Evolutionary conservation across 306 rosid genomes (phyloP), one percentile per base, ranked within the genome.

Genomic region (Cicer pinnatifidum): DNA sequence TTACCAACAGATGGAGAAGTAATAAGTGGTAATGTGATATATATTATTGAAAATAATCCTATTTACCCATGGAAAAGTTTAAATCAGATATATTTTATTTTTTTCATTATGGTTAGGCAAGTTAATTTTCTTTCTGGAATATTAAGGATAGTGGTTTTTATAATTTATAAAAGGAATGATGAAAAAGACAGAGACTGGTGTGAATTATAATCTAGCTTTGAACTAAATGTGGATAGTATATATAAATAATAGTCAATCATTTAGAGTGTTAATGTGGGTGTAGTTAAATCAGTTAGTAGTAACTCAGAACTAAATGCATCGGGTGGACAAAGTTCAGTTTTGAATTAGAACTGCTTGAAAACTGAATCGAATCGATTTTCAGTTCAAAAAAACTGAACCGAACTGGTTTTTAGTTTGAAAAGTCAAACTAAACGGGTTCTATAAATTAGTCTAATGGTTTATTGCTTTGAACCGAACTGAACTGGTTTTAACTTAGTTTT

Each of bases 1-100:
- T 84, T 94, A 79, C 98, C 98, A 20, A 71, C 92, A 37, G 95
- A 88, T 67, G 98, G 98, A 59, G 91, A 87, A 89, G 95, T 91
- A 75, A 89, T 91, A 67, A 94, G 97, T 23, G 96, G 97, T 94
- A 93, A 83, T 69, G 15, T 58, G 48, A 61, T 57, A n/a, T 56
- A 53, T 56, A 53, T 56, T 39, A 19, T 67, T 48, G 13, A 28
- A 17, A 45, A 17, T 10, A 52, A 17, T 19, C 41, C 45, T 69
- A 1, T 60, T 63, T 51, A 7, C 10, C 12, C 6, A 4, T 40
- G 13, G 8, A 45, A 20, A 54, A 20, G 5, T 35, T 50, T 61
- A 69, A 62, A 35, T 54, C 15, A 5, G 38, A 66, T 44, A 10
- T 60, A 46, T 46, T 20, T 20, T 11, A 6, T 9, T 11, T 11